Evolutionary conservation across 2,329 filamentous ascomycete species (phyloP), one percentile per base, ranked within the genome.

Genomic region (Beauveria bassiana): DNA sequence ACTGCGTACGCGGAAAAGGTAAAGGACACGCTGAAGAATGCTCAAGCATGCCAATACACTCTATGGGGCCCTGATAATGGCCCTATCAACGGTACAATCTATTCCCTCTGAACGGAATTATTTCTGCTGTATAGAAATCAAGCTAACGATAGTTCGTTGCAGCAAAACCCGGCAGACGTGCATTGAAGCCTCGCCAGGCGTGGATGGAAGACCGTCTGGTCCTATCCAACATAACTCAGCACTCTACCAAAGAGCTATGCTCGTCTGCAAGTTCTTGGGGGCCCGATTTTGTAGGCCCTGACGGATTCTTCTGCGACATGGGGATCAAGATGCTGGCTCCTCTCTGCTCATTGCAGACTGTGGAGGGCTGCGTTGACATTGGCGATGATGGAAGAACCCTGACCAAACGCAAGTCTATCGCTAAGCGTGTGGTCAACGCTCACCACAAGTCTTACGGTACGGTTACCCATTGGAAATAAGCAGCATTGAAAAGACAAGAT

Each of bases 231-330:
- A n/a, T 63, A 6, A 52, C 52, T 14, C 45, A 58, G 12, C 62
- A 63, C 47, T 59, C 46, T 24, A 28, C 62, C 5, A 28, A 63
- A 22, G 49, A 61, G 3, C 34, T 63, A 7, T 63, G 59, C 62
- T 51, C 52, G 3, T 63, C 59, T 3, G 59, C 14, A 5, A 61
- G 47, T 3, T 63, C 62, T 2, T 63, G 53, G 52, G 62, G 62
- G 2, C 62, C 59, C 3, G 59, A 61, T 34, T 63, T 63, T 24
- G 47, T 61, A 10, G 59, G 62, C 22, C 12, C 40, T 3, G 62
- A 63, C 20, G 62, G 59, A 22, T 22, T 43, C 3, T 63, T 61
- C 24, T 63, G 59, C 53, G 54, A 63, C 51, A 63, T 63, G 62
- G 26, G 28, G 16, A 55, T 40, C 47, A 61, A 63, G 59, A 63